Percentiles rank a stretch among this genome's conserved stretches.
Evolutionary conservation across 202 grass and related monocot species (phyloP).

Genomic region (Digitaria exilis): DNA sequence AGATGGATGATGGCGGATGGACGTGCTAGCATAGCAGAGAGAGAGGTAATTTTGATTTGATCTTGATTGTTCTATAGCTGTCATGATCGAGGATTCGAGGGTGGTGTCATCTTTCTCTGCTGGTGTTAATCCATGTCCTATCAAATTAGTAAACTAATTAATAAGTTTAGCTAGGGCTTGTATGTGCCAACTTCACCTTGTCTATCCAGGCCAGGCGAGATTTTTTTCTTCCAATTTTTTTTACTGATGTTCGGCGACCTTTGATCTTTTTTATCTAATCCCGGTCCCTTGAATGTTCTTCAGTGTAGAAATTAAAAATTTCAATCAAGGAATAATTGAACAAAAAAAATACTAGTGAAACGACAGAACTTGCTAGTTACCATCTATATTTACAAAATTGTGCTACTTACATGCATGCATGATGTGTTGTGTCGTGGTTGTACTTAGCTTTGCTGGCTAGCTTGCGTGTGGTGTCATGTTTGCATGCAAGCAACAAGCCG

Average conservation of each 20-base stretch:
- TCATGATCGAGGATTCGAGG: no score
- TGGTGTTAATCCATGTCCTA: constrained; percentile 27
- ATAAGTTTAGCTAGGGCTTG: constrained; percentile 54
- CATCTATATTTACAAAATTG: constrained; percentile 14
- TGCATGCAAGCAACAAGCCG: neutral
- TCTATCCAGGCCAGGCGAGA: neutral
- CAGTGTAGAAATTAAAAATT: no score
- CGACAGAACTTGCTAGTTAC: neutral
- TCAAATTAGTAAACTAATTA: constrained; percentile 45
- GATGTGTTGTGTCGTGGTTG: constrained; percentile 29
- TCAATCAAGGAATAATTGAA: neutral
- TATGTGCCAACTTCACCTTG: constrained; percentile 2
- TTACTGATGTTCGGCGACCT: no score
- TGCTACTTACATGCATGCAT: constrained; percentile 30
- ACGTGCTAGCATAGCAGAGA: constrained; percentile 14
- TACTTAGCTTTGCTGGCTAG: constrained; percentile 14
- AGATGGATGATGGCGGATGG: constrained; percentile 5
- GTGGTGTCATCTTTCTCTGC: neutral
- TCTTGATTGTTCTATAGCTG: constrained; percentile 25
- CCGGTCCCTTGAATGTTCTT: no score
- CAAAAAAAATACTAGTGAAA: neutral
- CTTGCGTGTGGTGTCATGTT: constrained; percentile 31
- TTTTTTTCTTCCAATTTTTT: neutral
- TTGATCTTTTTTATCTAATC: no score
- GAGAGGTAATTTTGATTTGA: constrained; percentile 68